phyloP scores from a whole-genome alignment of 2,329 filamentous ascomycete genomes.

The Ophiostoma perfectum region DNA sequence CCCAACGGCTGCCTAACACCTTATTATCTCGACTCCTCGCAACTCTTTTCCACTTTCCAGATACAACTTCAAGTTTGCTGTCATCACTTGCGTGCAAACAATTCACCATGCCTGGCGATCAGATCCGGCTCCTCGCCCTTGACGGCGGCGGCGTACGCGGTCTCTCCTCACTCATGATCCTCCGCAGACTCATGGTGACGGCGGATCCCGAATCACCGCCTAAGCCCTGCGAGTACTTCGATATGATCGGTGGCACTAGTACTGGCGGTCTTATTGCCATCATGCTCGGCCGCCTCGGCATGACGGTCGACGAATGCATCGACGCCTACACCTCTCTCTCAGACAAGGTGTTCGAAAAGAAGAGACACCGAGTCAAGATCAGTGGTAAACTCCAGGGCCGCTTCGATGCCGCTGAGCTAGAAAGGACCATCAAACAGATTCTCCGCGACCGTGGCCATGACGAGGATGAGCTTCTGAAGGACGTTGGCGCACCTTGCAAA shows the following conservation, averaged over 20 bases:
- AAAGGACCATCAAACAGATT: slow-evolving; percentile 26
- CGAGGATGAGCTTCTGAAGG: slow-evolving; percentile 27
- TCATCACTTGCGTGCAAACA: neutral
- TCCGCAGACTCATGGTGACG: slow-evolving; percentile 32
- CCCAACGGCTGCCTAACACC: too few species aligned
- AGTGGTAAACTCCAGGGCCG: slow-evolving; percentile 26
- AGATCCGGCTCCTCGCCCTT: slow-evolving; percentile 29
- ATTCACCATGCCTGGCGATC: slow-evolving; percentile 10
- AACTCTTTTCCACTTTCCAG: too few species aligned
- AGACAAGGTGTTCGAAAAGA: slow-evolving; percentile 27
- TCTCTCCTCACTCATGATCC: slow-evolving; percentile 34
- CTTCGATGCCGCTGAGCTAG: slow-evolving; percentile 26
- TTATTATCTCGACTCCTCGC: too few species aligned
- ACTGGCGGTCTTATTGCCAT: neutral
- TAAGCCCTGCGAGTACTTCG: neutral
- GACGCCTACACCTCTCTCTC: neutral
- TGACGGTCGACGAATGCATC: neutral
- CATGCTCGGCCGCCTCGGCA: neutral
- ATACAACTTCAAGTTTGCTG: too few species aligned
- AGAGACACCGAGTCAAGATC: slow-evolving; percentile 24
- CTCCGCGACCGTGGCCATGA: slow-evolving; percentile 21
- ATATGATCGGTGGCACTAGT: neutral
- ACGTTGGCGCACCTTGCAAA: slow-evolving; percentile 25
- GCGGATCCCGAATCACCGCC: slow-evolving; percentile 27
- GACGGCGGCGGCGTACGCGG: slow-evolving; percentile 36